A percentile compares a stretch with the other conserved stretches of the same genome.
Evolutionary conservation across 2,329 filamentous ascomycete genomes (phyloP).

Genomic region (Exophiala aquamarina): DNA sequence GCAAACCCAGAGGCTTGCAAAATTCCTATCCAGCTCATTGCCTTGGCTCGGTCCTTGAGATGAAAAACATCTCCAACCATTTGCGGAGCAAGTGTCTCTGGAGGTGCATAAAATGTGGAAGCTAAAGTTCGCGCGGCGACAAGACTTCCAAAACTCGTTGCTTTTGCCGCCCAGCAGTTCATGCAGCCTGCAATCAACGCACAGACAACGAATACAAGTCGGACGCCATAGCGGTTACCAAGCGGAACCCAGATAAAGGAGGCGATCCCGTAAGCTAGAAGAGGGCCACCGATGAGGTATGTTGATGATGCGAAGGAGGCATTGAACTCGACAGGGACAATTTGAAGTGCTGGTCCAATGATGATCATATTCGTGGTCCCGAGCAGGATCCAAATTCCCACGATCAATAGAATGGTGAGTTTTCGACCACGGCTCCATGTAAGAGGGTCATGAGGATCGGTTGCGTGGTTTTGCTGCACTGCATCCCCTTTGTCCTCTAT

Average conservation of each 20-base stretch:
- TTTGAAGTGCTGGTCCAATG: conserved; percentile 21
- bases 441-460: conserved; percentile 13
- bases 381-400: conserved; percentile 17
- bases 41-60: conserved; percentile 14
- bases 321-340: conserved; percentile 17
- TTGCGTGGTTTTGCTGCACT: neutral
- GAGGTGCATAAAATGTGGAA: conserved; percentile 15
- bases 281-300: conserved; percentile 15
- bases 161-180: conserved; percentile 29
- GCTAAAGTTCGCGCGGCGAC: conserved; percentile 17
- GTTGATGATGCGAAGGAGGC: conserved; percentile 15
- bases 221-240: conserved; percentile 35
- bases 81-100: conserved; percentile 16
- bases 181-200: conserved; percentile 31
- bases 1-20: conserved; percentile 14
- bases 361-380: conserved; percentile 22
- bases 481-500: conserved; percentile 7
- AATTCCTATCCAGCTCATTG: conserved; percentile 17
- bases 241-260: conserved; percentile 31
- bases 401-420: conserved; percentile 11
- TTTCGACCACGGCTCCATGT: conserved; percentile 9
- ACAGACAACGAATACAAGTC: conserved; percentile 33
- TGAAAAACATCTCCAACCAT: conserved; percentile 16
- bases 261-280: conserved; percentile 16
- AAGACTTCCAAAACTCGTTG: conserved; percentile 14